phyloP scores from a whole-genome alignment of 208 protist species.

The Angomonas deanei region DNA sequence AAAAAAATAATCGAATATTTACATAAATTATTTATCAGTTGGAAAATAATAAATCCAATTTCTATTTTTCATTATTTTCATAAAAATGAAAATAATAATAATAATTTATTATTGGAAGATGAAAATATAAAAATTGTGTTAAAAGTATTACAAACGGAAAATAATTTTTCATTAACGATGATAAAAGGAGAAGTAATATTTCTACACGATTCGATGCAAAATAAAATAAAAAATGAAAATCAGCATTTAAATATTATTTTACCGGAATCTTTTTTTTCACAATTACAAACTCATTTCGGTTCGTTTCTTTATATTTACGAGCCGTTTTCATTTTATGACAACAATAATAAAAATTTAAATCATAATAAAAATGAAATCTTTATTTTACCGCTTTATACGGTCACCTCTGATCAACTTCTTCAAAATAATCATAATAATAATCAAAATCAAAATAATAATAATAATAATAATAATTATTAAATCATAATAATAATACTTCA shows the following conservation, averaged over 20 bases:
- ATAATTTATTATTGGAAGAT: slow-evolving; percentile 1
- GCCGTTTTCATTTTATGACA: no score
- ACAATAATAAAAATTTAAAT: no score
- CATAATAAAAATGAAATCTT: no score
- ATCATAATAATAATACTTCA: not conserved
- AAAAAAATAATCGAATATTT: not conserved
- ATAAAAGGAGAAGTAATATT: no score
- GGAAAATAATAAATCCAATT: not conserved
- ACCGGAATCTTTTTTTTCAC: no score
- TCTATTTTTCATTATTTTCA: not conserved
- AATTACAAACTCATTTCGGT: no score
- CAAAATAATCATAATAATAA: slow-evolving; percentile 6
- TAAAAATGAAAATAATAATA: slow-evolving; percentile 6
- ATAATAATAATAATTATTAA: slow-evolving; percentile 1
- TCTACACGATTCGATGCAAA: no score
- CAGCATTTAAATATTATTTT: no score
- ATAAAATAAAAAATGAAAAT: no score
- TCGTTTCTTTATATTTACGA: no score
- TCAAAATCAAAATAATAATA: not conserved
- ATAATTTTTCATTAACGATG: not conserved
- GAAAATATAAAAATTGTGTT: not conserved
- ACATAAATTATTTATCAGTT: not conserved
- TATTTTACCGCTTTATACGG: no score
- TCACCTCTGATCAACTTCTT: no score
- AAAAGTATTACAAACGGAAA: not conserved